Conservation (phyloP, 1,284 basidiomycete species). For the Sporisorium scitamineum region DNA sequence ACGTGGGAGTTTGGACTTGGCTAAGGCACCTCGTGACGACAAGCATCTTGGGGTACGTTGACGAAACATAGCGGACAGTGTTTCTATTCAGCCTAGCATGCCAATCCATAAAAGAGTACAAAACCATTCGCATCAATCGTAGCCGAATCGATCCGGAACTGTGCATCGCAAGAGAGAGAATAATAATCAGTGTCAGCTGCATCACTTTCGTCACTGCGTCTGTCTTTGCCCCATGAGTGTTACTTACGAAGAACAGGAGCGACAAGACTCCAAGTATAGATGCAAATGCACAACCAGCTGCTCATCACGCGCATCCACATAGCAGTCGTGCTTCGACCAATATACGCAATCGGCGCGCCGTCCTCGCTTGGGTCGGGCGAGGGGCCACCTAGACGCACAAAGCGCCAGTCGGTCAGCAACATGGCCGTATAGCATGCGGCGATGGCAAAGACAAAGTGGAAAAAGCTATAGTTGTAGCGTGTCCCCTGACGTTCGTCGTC, state of each 20-base stretch:
- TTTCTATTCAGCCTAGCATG: conserved; percentile 4
- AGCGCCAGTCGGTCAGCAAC: conserved; percentile 93
- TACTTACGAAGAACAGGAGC: conserved; percentile 91
- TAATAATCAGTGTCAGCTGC: conserved; percentile 15
- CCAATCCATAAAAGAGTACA: neutral
- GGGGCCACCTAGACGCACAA: conserved; percentile 56
- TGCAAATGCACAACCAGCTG: conserved; percentile 73
- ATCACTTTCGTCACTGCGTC: neutral
- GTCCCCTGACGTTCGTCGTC: conserved; percentile 97
- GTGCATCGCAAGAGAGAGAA: conserved; percentile 1
- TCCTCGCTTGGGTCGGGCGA: conserved; percentile 70
- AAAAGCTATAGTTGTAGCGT: conserved; percentile 98
- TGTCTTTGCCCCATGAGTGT: neutral
- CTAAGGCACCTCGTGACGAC: conserved; percentile 1
- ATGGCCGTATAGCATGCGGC: conserved; percentile 98
- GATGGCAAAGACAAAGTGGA: conserved; percentile 96
- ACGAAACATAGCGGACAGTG: neutral
- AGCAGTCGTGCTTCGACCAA: conserved; percentile 91
- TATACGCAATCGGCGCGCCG: conserved; percentile 83
- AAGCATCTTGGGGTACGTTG: too few relatives aligned
- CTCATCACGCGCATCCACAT: conserved; percentile 99
- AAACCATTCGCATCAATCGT: conserved; percentile 27
- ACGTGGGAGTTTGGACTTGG: conserved; percentile 64
- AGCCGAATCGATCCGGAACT: conserved; percentile 63
- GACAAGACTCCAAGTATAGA: conserved; percentile 71